Evolutionary conservation across 345 rosid species (phyloP), one percentile per base, ranked within the genome.

Genomic region (Stellera chamaejasme): DNA sequence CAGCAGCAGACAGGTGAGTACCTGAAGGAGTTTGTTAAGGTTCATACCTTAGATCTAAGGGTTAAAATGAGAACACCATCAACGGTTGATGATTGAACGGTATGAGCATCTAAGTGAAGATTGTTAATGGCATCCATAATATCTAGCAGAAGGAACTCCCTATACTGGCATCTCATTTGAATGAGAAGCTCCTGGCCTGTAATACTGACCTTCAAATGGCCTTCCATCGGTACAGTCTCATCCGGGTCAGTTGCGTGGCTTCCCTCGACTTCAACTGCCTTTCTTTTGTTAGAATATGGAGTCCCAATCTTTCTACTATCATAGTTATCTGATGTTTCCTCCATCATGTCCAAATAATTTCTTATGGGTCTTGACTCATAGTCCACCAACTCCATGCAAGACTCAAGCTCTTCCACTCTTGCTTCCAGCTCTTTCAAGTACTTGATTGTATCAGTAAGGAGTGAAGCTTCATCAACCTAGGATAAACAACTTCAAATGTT

Each of bases 401-500:
- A 85, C 71, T 91, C 88, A 58, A 85, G 63, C 63, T 83, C 92
- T 66, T 83, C 95, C 8, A 91, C 88, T 66, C 87, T 80, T 52
- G 84, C 84, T 63, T 83, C 84, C 11, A 86, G 85, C 64, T 72
- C 80, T 68, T 77, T 74, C 60, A 83, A 62, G 81, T 86, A 80
- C 57, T 68, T 74, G 45, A 82, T 86, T 48, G 88, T 82, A 67
- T 80, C 79, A 50, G 69, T 72, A 44, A 86, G 74, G 69, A 85
- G 69, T 15, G 84, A 74, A 58, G 76, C 79, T 72, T 83, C 82
- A 61, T 79, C 89, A 54, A 75, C 67, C 89, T 85, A 79, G 70
- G 66, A 14, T 58, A 56, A 48, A 50, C 56, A 10, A 10, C 15
- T 23, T 53, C 27, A 25, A 59, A 19, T 19, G n/a, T 32, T 5